These are phyloP conservation scores for Apiotrichum laibachii DNA, from an alignment of 1,284 basidiomycete species.

Conservation along the genomic window DNA sequence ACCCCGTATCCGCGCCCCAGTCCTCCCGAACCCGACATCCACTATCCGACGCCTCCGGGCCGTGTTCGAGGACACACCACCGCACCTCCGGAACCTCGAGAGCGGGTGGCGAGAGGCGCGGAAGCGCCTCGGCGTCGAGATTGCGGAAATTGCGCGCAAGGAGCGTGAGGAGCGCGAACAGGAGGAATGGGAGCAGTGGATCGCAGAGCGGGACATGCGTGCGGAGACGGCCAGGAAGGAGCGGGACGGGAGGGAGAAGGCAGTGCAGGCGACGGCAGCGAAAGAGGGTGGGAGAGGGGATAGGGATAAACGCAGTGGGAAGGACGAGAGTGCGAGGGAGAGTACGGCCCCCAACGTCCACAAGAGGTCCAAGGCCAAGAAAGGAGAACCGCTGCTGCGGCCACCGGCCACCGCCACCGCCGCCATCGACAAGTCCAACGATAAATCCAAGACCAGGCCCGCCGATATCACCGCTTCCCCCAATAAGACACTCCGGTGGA, in stretches of 20 bases:
- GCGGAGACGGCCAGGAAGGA: background rate
- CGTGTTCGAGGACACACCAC: slow-evolving; percentile 35
- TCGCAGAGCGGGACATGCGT: too few species aligned
- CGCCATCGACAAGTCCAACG: too few species aligned
- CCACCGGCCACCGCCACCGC: too few species aligned
- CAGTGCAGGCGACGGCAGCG: background rate
- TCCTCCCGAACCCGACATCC: slow-evolving; percentile 2
- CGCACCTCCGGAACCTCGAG: slow-evolving; percentile 32
- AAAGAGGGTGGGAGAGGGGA: background rate
- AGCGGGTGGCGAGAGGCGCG: slow-evolving; percentile 33
- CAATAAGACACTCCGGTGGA: background rate
- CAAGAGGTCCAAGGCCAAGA: too few species aligned
- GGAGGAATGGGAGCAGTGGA: background rate
- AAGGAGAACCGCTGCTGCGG: too few species aligned
- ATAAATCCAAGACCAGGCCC: too few species aligned
- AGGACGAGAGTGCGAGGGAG: background rate
- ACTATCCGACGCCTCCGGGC: slow-evolving; percentile 18
- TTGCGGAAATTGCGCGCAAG: slow-evolving; percentile 5
- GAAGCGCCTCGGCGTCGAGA: slow-evolving; percentile 10
- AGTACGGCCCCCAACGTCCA: background rate
- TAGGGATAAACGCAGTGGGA: background rate
- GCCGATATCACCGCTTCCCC: too few species aligned
- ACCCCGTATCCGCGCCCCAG: background rate
- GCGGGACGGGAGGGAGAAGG: background rate
- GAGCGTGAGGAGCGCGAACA: slow-evolving; percentile 5